phyloP scores from a whole-genome alignment of 768 basidiomycete genomes.

The Ephemerocybe angulata region DNA sequence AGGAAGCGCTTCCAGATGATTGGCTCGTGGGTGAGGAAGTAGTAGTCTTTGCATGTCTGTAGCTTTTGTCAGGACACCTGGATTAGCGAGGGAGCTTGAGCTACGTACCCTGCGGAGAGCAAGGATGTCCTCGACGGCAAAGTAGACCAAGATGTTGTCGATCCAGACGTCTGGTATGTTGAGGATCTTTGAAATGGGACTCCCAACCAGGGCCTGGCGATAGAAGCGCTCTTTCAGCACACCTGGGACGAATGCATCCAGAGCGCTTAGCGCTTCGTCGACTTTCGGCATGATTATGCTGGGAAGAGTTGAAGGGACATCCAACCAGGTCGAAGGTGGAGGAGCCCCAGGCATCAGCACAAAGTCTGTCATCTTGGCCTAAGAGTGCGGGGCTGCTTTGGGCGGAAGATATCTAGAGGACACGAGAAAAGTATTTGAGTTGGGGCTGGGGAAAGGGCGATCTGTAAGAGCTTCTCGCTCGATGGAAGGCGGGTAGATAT shows the following conservation, averaged over 20 bases:
- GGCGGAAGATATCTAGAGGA: too few species aligned
- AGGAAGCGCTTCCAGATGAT: conserved; percentile 68
- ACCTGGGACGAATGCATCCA: not conserved
- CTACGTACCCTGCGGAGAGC: conserved; percentile 39
- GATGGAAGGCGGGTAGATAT: too few species aligned
- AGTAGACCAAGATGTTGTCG: conserved; percentile 39
- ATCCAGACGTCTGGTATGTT: conserved; percentile 41
- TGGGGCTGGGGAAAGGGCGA: too few species aligned
- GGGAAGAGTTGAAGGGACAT: not conserved
- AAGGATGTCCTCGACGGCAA: conserved; percentile 46
- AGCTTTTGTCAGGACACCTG: not conserved
- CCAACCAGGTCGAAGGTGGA: not conserved
- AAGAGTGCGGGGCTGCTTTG: too few species aligned
- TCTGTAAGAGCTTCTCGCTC: too few species aligned
- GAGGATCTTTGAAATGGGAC: conserved; percentile 25
- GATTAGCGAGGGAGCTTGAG: not conserved
- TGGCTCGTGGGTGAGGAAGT: conserved; percentile 62
- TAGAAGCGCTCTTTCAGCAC: conserved; percentile 6
- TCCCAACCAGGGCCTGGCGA: conserved; percentile 8
- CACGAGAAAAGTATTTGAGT: too few species aligned
- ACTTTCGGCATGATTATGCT: not conserved
- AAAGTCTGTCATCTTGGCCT: too few species aligned
- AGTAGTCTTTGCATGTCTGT: conserved; percentile 58
- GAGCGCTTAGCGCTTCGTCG: not conserved
- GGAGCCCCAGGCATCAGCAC: not conserved